Evolutionary conservation across 208 protist species (phyloP).

Genomic region (Leishmania lainsoni): DNA sequence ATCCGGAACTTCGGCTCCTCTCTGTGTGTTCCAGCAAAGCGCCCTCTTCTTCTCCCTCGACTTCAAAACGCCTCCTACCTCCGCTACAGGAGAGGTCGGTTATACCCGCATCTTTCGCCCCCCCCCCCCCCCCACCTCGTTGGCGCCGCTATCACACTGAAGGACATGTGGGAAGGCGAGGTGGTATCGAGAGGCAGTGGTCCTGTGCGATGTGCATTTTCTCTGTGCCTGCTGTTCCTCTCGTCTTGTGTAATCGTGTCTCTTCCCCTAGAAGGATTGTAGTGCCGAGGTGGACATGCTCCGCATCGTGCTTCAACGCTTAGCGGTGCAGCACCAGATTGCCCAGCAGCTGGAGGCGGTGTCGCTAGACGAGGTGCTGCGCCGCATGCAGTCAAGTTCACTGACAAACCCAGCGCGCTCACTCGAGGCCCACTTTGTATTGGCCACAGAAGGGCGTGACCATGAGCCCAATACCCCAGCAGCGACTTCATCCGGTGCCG

Average conservation of each 20-base stretch:
- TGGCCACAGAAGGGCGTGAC: not conserved
- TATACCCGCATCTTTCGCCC: not conserved
- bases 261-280: not conserved
- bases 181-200: not conserved
- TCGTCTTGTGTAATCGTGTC: not conserved
- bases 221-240: not conserved
- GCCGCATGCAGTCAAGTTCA: constrained; percentile 80
- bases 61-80: not conserved
- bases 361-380: constrained; percentile 70
- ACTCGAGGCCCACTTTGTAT: constrained; percentile 68
- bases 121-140: no score
- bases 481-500: not conserved
- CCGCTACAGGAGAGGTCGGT: not conserved
- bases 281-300: constrained; percentile 12
- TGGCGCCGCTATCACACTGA: not conserved
- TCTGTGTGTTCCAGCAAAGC: not conserved
- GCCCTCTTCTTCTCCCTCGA: not conserved
- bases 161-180: not conserved
- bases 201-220: not conserved
- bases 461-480: not conserved
- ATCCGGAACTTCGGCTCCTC: not conserved
- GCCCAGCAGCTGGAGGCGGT: constrained; percentile 39
- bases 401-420: constrained; percentile 60
- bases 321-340: constrained; percentile 25
- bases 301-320: constrained; percentile 30